Evolutionary conservation across 2,329 filamentous ascomycete genomes (phyloP).

Genomic region (Botrytis fabae): DNA sequence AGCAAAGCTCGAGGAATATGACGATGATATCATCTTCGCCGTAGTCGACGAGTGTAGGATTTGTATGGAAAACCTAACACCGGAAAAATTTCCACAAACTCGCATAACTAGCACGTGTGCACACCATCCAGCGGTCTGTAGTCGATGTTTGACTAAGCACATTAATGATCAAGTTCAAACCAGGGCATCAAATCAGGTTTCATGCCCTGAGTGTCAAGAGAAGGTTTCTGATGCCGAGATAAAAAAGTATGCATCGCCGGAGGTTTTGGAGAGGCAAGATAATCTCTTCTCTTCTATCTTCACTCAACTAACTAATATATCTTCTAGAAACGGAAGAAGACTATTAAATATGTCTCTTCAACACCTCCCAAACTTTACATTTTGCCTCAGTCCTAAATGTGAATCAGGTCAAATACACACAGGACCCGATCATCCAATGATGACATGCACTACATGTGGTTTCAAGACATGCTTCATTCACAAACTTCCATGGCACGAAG

Average conservation of each 20-base stretch:
- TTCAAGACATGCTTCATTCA: conserved; percentile 14
- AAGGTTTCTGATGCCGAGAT: conserved; percentile 13
- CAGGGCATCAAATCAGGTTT: neutral
- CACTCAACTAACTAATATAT: neutral
- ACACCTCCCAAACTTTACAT: conserved; percentile 1
- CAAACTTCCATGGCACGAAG: conserved; percentile 16
- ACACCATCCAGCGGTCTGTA: conserved; percentile 7
- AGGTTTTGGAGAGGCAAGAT: neutral
- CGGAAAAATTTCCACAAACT: neutral
- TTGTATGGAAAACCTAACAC: neutral
- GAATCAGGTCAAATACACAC: conserved; percentile 8
- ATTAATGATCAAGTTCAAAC: neutral
- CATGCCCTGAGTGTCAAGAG: neutral
- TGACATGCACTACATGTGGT: neutral
- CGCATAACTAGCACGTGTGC: conserved; percentile 5
- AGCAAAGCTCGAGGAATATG: neutral
- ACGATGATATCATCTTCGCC: neutral
- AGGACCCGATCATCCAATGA: neutral
- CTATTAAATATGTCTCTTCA: neutral
- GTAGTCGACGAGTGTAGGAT: neutral
- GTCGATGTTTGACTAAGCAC: neutral
- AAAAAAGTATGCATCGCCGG: conserved; percentile 8
- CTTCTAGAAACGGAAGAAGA: neutral
- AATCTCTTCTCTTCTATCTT: neutral
- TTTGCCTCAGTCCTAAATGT: neutral